Base-by-base conservation (phyloP, 352 stramenopile species). In the Phytopythium kandeliae region DNA sequence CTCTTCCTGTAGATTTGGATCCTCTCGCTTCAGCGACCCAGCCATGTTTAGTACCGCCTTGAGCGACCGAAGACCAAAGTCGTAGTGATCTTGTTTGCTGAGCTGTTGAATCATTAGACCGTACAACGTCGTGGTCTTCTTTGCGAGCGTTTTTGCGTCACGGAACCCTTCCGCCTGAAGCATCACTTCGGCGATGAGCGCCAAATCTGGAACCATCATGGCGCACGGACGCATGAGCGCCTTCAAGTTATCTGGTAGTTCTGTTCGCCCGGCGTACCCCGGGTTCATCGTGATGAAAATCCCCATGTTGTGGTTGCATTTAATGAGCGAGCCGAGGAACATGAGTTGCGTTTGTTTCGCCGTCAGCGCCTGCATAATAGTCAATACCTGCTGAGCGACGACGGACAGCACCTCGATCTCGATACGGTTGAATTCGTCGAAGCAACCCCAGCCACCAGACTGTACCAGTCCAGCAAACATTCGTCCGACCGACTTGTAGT, bases 381-480 rank as follows among this genome's bases (percentile, higher is more conserved):
- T 95, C 34, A 96, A 51, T 36, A 96, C 85, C 48, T 96, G 87
- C 45, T 96, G 91, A 19, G 92, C 92, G 3, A 98, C 89, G 22
- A 98, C 92, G 8, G 89, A 97, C 5, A 98, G 60, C 42, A 98
- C 92, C 55, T 98, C 92, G 30, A 98, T 97, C 59, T 97, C 92
- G 49, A 98, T 98, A n/a, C 92, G 86, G 54, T 98, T 98, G 60
- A 98, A 98, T 58, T 98, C 92, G 65, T 98, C 92, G 42, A 98
- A 98, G 56, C 92, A 98, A 7, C 89, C 90, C 92, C 92, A 98
- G 26, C 81, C 89, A 15, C 92, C 92, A 17, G 85, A 95, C 54
- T 98, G 91, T 12, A 96, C 90, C 10, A 98, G 71, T 3, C 92
- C 92, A 10, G 81, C 86, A 63, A 98, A 97, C 69, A 98, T 97